phyloP scores from a whole-genome alignment of 2,329 filamentous ascomycete genomes.

The Biscogniauxia marginata region DNA sequence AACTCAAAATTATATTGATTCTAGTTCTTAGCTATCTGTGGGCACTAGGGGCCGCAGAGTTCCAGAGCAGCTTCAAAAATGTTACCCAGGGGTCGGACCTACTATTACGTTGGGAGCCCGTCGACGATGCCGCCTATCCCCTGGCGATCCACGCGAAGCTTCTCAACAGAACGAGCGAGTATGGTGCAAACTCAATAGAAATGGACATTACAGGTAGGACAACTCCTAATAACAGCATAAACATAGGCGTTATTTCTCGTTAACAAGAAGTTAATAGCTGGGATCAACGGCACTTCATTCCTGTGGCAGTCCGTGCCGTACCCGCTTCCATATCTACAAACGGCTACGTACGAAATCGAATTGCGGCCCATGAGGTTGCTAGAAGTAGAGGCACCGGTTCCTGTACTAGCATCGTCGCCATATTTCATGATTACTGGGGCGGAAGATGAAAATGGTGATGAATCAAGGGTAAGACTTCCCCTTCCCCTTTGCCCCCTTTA shows the following conservation, averaged over 20 bases:
- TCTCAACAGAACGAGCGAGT: slow-evolving; percentile 23
- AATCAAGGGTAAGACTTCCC: slow-evolving; percentile 2
- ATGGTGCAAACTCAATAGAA: slow-evolving; percentile 22
- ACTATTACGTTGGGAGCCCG: slow-evolving; percentile 21
- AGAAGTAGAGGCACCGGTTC: slow-evolving; percentile 2
- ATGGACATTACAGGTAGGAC: slow-evolving; percentile 22
- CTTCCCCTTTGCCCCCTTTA: background rate
- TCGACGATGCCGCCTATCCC: slow-evolving; percentile 16
- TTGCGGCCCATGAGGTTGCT: slow-evolving; percentile 14
- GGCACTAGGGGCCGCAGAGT: background rate
- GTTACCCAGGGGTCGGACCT: slow-evolving; percentile 21
- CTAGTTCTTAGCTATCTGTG: background rate
- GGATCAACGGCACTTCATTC: slow-evolving; percentile 21
- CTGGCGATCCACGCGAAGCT: slow-evolving; percentile 19
- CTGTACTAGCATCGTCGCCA: slow-evolving; percentile 19
- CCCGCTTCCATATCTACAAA: slow-evolving; percentile 25
- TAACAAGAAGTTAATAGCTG: slow-evolving; percentile 12
- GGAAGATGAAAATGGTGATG: background rate
- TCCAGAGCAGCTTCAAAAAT: slow-evolving; percentile 12
- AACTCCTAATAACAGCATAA: background rate
- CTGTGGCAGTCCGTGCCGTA: slow-evolving; percentile 23
- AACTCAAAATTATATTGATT: background rate
- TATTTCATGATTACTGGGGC: slow-evolving; percentile 17
- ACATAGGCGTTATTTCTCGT: background rate
- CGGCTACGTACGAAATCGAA: slow-evolving; percentile 24